Evolutionary conservation across 306 rosid species (phyloP).

Genomic region (Acmispon strigosus): DNA sequence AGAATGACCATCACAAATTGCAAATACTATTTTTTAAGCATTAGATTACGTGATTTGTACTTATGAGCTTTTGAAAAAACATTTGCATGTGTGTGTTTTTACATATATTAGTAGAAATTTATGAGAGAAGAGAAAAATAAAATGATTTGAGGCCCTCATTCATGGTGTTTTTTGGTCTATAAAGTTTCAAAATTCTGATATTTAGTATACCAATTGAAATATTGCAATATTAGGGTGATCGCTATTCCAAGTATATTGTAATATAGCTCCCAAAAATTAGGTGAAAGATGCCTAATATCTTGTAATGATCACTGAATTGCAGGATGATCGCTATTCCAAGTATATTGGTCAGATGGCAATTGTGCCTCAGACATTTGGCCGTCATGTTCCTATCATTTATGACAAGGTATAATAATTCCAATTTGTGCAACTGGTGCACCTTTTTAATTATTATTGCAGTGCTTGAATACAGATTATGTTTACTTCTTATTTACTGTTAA

Average conservation of each 20-base stretch:
- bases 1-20: background rate
- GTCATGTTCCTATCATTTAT: slow-evolving; percentile 82
- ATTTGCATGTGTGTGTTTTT: background rate
- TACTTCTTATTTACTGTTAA: background rate
- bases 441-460: background rate
- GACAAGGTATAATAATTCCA: slow-evolving; percentile 51
- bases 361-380: slow-evolving; percentile 92
- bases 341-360: slow-evolving; percentile 85
- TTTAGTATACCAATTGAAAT: background rate
- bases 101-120: background rate
- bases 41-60: background rate
- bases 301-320: slow-evolving; percentile 23
- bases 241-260: no score
- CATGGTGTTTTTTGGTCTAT: background rate
- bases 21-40: background rate
- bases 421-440: background rate
- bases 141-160: background rate
- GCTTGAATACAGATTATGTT: background rate
- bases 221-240: background rate
- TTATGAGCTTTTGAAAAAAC: no score
- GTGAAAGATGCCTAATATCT: slow-evolving; percentile 9
- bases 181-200: background rate
- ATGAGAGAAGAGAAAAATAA: background rate
- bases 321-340: slow-evolving; percentile 92
- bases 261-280: background rate